A percentile compares a stretch with the other conserved stretches of the same genome.
Conservation (phyloP, 2,329 filamentous ascomycete genomes). For the Cryphonectria radicalis region DNA sequence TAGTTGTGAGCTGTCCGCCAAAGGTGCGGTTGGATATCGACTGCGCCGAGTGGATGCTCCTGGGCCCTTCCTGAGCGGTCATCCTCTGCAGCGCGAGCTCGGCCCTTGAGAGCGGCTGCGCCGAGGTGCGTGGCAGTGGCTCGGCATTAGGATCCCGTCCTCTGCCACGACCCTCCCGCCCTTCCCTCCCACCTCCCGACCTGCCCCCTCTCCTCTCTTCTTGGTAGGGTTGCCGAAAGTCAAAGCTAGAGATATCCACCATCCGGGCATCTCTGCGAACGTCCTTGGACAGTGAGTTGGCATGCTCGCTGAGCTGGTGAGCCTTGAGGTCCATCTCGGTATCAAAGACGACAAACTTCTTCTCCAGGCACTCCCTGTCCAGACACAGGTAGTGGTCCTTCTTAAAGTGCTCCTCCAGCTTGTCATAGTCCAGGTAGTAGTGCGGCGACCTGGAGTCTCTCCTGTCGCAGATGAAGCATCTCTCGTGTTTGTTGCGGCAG, state of each 20-base stretch:
- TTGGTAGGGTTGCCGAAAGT: slow-evolving; percentile 75
- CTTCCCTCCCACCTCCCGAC: slow-evolving; percentile 48
- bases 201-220: slow-evolving; percentile 58
- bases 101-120: slow-evolving; percentile 80
- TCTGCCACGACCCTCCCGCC: slow-evolving; percentile 50
- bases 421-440: slow-evolving; percentile 89
- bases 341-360: slow-evolving; percentile 97
- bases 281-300: slow-evolving; percentile 78
- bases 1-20: slow-evolving; percentile 77
- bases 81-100: slow-evolving; percentile 91
- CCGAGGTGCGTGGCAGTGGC: slow-evolving; percentile 73
- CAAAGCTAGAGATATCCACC: slow-evolving; percentile 87
- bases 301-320: slow-evolving; percentile 85
- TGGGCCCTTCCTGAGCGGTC: slow-evolving; percentile 36
- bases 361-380: slow-evolving; percentile 88
- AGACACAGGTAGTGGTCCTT: slow-evolving; percentile 85
- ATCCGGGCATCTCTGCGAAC: slow-evolving; percentile 79
- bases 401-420: slow-evolving; percentile 83
- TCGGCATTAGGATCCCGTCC: slow-evolving; percentile 90
- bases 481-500: slow-evolving; percentile 91
- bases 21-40: slow-evolving; percentile 80
- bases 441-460: slow-evolving; percentile 72
- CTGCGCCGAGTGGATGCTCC: slow-evolving; percentile 88
- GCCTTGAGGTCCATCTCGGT: slow-evolving; percentile 94
- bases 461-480: slow-evolving; percentile 92